Evolutionary conservation across 2,329 filamentous ascomycete species (phyloP), one percentile per base, ranked within the genome.

Genomic region (Fusarium dlaminii): DNA sequence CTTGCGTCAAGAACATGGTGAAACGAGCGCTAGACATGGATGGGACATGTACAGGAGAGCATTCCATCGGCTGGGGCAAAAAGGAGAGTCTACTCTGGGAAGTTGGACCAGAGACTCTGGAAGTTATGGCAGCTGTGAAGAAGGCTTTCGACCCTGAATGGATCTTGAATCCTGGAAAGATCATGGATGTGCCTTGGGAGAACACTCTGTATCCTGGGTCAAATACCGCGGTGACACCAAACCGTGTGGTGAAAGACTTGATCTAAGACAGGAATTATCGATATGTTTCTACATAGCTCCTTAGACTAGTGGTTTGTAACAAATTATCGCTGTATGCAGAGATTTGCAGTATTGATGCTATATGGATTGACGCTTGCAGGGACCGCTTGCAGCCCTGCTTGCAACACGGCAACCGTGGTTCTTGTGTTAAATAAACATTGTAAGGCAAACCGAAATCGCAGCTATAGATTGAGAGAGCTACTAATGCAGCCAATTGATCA

Each of bases 81-180:
- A 97, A 97, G 83, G 90, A 91, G 65, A 93, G 90, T 14, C 85
- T 98, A 52, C 82, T 94, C 36, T 91, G 92, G 80, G 95, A 98
- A 82, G 89, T 98, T 24, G 95, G 95, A 0, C 84, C 89, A 6
- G 93, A 94, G 65, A 97, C 95, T 0, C 87, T 98, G 67, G 91
- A 89, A 24, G 92, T 97, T 29, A 98, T 98, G 95, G 92, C 90
- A 79, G 91, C 89, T 71, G 91, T 98, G 81, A 98, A 98, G 83
- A 82, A 85, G n/a, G 90, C 94, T 15, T 84, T 98, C 52, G 95
- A 98, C 84, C 95, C 95, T 2, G 83, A 91, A 56, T 97, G 95
- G 93, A 90, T 98, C 64, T 90, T 98, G 89, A 98, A 98, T 76
- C 95, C 95, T 0, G 94, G 94, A 3, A 97, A 97, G 85, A 96